Conservation (phyloP, 192 early-diverging fungal species). For the Podila epicladia region DNA sequence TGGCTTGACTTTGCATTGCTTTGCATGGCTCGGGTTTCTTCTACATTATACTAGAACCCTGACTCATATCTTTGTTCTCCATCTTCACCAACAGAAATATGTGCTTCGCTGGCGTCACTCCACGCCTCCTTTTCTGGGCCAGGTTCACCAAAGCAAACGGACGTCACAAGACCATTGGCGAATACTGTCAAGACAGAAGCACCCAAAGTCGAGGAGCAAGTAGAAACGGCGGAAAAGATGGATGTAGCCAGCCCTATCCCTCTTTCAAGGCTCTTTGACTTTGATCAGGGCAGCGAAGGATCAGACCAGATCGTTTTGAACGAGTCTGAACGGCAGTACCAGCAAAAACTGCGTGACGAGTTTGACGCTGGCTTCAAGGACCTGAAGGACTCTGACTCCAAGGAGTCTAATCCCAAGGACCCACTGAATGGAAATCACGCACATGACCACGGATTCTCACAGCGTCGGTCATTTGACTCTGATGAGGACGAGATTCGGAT, state of each 20-base stretch:
- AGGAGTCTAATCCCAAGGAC: neutral
- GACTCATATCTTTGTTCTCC: neutral
- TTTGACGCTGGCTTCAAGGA: conserved; percentile 46
- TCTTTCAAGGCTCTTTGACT: conserved; percentile 43
- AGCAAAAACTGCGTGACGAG: conserved; percentile 37
- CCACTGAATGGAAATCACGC: neutral
- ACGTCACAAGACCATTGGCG: neutral
- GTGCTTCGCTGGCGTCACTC: conserved; percentile 24
- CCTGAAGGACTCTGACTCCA: conserved; percentile 5
- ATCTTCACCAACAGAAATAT: conserved; percentile 22
- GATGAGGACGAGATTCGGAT: conserved; percentile 43
- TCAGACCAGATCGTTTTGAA: conserved; percentile 37
- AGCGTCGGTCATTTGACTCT: conserved; percentile 16
- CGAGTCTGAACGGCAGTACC: conserved; percentile 36
- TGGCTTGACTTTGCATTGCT: neutral
- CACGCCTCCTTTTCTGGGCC: conserved; percentile 17
- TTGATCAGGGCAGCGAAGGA: conserved; percentile 40
- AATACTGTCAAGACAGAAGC: neutral
- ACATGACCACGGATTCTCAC: conserved; percentile 3
- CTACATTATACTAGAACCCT: neutral
- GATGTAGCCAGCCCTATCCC: conserved; percentile 40
- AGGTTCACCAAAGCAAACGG: conserved; percentile 3
- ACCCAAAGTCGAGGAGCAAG: conserved; percentile 22
- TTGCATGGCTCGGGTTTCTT: neutral
- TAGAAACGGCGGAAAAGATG: conserved; percentile 16